Conservation (phyloP, 2,329 filamentous ascomycete genomes). For the Sclerotinia nivalis region DNA sequence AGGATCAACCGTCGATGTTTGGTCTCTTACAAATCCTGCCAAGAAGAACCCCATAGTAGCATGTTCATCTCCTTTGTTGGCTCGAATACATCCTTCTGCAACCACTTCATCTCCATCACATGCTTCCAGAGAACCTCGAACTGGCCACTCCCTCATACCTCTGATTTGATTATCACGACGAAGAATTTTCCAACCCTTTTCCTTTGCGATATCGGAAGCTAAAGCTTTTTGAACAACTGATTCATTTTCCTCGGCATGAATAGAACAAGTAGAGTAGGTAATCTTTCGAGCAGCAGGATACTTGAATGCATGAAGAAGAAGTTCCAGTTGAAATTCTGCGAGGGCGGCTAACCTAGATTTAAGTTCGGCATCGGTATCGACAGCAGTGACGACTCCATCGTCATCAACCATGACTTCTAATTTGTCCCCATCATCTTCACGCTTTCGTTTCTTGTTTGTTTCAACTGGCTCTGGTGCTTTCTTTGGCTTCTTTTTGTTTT, state of each 20-base stretch:
- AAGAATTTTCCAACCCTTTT: slow-evolving; percentile 76
- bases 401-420: slow-evolving; percentile 52
- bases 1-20: background rate
- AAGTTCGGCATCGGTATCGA: slow-evolving; percentile 58
- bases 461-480: slow-evolving; percentile 31
- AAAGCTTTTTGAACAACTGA: slow-evolving; percentile 74
- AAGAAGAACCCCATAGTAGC: slow-evolving; percentile 97
- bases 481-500: slow-evolving; percentile 35
- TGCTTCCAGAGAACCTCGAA: slow-evolving; percentile 56
- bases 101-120: slow-evolving; percentile 53
- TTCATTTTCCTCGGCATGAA: slow-evolving; percentile 88
- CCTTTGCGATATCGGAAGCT: slow-evolving; percentile 62
- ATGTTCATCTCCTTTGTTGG: slow-evolving; percentile 75
- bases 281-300: slow-evolving; percentile 76
- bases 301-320: slow-evolving; percentile 79
- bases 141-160: slow-evolving; percentile 74
- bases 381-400: slow-evolving; percentile 54
- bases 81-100: slow-evolving; percentile 76
- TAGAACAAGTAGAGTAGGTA: slow-evolving; percentile 91
- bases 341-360: slow-evolving; percentile 69
- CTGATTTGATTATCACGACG: slow-evolving; percentile 69
- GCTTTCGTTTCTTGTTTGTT: slow-evolving; percentile 37
- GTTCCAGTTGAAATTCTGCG: slow-evolving; percentile 76
- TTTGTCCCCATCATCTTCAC: slow-evolving; percentile 35
- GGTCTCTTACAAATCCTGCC: slow-evolving; percentile 70